Evolutionary conservation across 2,329 filamentous ascomycete genomes (phyloP), one percentile per base, ranked within the genome.

Genomic region (Neopestalotiopsis clavispora): DNA sequence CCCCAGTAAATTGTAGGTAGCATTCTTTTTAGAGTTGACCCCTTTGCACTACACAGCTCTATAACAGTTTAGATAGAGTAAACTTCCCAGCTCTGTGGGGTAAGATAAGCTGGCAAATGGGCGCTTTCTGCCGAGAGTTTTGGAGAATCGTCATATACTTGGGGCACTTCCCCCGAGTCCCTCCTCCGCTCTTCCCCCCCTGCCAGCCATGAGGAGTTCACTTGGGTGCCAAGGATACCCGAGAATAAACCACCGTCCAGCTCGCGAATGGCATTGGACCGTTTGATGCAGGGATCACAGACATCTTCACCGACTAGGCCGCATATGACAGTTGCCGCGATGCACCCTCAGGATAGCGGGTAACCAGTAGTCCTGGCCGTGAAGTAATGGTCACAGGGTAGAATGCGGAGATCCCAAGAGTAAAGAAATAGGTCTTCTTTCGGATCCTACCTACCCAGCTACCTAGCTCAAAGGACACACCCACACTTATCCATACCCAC

Each of bases 261-360:
- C 34, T 38, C 34, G 6, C 34, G 34, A 20, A 12, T 59, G 57
- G 30, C 57, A 4, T 14, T 30, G 20, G 23, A 23, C 20, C 20
- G 57, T 28, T 23, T 14, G 20, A n/a, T 20, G 59, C 59, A 62
- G 32, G 59, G 59, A 34, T 62, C n/a, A 7, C 5, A 13, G 13
- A 52, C 45, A 14, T 38, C 12, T 32, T 38, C 28, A 62, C 59
- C 14, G 14, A 34, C 59, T 62, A 62, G 10, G 30, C 59, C 59
- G 34, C 28, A 62, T 62, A 20, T 40, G 59, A 17, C 59, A 62
- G 34, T 62, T 59, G 57, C 57, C 30, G 57, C 57, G 57, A 59
- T 59, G 57, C 23, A 59, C 57, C 57, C 57, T 13, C 57, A 59
- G 30, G 17, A 59, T 14, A 30, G 23, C n/a, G 13, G 57, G 30